A percentile compares a stretch with the other conserved stretches of the same genome.
Conservation (phyloP, 345 rosid species). For the Cardamine occulta region DNA sequence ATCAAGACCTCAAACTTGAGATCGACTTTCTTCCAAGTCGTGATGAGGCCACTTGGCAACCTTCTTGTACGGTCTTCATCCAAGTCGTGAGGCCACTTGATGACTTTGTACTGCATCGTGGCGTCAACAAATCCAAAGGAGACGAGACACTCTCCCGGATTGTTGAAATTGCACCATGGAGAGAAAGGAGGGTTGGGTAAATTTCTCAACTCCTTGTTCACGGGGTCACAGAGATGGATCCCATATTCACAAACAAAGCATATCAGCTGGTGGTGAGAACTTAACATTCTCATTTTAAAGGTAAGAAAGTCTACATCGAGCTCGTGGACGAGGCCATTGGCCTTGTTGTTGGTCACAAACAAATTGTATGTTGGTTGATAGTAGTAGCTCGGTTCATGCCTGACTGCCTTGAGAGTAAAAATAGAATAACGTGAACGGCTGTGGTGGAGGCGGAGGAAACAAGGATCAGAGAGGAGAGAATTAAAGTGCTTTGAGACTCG, state of each 20-base stretch:
- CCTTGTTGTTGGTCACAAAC: not conserved
- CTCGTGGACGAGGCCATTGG: not conserved
- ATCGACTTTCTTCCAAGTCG: not conserved
- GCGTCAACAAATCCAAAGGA: conserved; percentile 22
- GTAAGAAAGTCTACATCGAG: too few species aligned
- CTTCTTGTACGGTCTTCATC: too few species aligned
- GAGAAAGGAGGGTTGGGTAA: too few species aligned
- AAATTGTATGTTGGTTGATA: not conserved
- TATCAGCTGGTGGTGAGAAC: not conserved
- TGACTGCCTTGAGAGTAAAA: not conserved
- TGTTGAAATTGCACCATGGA: too few species aligned
- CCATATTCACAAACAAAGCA: not conserved
- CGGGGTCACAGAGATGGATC: not conserved
- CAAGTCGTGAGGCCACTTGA: not conserved
- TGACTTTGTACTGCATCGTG: not conserved
- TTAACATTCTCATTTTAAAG: too few species aligned
- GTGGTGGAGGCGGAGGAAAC: not conserved
- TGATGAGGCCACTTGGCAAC: not conserved
- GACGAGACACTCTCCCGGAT: not conserved
- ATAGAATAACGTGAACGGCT: not conserved
- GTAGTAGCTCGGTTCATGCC: too few species aligned
- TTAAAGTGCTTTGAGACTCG: not conserved
- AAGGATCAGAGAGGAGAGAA: conserved; percentile 15
- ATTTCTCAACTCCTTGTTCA: too few species aligned
- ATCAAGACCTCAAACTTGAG: not conserved